phyloP scores from a whole-genome alignment of 1,284 basidiomycete genomes.

The Psilocybe mexicana region DNA sequence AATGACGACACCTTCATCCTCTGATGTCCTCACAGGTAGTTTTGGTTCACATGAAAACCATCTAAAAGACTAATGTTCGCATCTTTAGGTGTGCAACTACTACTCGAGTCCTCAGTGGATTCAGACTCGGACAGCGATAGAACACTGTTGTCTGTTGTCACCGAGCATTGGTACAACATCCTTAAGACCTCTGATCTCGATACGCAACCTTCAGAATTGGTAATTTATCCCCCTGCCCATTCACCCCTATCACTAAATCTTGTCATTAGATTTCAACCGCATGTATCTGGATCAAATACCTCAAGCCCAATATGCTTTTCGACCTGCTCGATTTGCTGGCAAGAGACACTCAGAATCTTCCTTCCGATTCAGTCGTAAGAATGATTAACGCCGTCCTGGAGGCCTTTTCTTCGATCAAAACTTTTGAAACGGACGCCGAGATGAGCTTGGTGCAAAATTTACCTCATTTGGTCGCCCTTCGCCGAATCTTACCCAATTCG shows the following conservation, averaged over 20 bases:
- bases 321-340: conserved; percentile 36
- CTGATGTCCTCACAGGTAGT: conserved; percentile 34
- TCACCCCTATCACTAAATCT: neutral
- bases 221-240: conserved; percentile 4
- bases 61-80: neutral
- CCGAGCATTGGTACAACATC: conserved; percentile 34
- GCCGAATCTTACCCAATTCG: conserved; percentile 35
- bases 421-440: conserved; percentile 25
- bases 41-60: neutral
- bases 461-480: conserved; percentile 36
- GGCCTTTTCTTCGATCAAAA: conserved; percentile 28
- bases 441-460: conserved; percentile 28
- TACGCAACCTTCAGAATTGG: conserved; percentile 14
- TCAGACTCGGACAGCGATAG: conserved; percentile 30
- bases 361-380: conserved; percentile 18
- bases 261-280: conserved; percentile 33
- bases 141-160: conserved; percentile 32
- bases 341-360: conserved; percentile 9
- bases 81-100: conserved; percentile 22
- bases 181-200: conserved; percentile 18
- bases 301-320: conserved; percentile 27
- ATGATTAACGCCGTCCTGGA: conserved; percentile 35
- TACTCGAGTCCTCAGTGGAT: conserved; percentile 30
- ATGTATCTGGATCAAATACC: conserved; percentile 50
- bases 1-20: conserved; percentile 30